phyloP scores from a whole-genome alignment of 441 rosid genomes.

The Rhodomyrtus psidioides region DNA sequence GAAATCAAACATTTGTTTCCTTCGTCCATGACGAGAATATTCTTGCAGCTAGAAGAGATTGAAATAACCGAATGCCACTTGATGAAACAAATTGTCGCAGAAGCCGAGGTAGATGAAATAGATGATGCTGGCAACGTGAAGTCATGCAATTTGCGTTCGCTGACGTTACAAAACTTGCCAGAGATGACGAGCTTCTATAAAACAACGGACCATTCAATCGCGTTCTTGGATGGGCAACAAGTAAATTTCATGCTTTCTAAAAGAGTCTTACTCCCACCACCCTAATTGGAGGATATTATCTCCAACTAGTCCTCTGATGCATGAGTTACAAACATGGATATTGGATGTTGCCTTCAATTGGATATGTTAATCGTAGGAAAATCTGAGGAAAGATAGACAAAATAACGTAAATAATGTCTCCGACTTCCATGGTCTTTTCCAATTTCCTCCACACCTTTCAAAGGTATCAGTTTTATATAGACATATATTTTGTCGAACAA shows the following conservation, averaged over 20 bases:
- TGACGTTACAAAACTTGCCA: neutral
- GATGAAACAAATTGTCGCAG: neutral
- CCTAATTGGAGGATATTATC: neutral
- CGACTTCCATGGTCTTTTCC: neutral
- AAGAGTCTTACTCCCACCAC: neutral
- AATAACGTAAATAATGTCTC: neutral
- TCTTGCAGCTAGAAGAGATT: neutral
- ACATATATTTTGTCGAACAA: too few relatives aligned
- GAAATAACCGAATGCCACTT: neutral
- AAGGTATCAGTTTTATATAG: neutral
- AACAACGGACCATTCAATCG: neutral
- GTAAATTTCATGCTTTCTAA: neutral
- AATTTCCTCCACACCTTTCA: neutral
- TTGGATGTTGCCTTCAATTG: too few relatives aligned
- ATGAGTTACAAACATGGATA: neutral
- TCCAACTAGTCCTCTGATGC: neutral
- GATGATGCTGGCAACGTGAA: fast-evolving
- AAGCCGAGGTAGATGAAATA: neutral
- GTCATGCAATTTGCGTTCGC: neutral
- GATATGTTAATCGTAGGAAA: neutral
- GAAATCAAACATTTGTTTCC: neutral
- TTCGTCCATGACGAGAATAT: neutral
- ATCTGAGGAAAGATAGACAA: neutral
- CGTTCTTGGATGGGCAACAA: neutral
- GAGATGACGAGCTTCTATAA: neutral